phyloP scores from a whole-genome alignment of 108 stramenopile genomes.

The Licmophora abbreviata region DNA sequence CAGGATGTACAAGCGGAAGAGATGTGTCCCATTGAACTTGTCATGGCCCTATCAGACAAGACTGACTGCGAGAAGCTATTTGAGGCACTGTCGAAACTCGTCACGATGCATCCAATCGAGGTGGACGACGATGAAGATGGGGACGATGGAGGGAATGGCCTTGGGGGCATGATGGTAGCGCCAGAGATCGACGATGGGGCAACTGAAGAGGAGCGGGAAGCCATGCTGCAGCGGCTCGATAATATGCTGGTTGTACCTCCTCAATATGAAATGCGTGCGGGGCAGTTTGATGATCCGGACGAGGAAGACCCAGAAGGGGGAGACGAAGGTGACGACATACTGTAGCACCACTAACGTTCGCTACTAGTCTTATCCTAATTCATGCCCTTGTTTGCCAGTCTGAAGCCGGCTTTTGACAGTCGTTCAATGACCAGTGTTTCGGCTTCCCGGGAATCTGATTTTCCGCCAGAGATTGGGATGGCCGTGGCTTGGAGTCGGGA shows the following conservation, averaged over 20 bases:
- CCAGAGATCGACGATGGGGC: slow-evolving; percentile 28
- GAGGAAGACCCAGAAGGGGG: slow-evolving; percentile 7
- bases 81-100: slow-evolving; percentile 50
- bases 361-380: not conserved
- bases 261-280: slow-evolving; percentile 42
- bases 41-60: slow-evolving; percentile 27
- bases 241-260: slow-evolving; percentile 58
- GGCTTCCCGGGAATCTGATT: slow-evolving; percentile 47
- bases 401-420: not conserved
- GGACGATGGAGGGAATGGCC: slow-evolving; percentile 13
- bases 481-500: slow-evolving; percentile 24
- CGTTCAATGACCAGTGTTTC: slow-evolving; percentile 34
- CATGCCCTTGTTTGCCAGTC: not conserved
- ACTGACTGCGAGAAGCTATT: slow-evolving; percentile 46
- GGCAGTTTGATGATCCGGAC: slow-evolving; percentile 33
- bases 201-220: slow-evolving; percentile 30
- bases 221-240: slow-evolving; percentile 45
- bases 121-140: slow-evolving; percentile 34
- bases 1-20: not conserved
- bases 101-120: slow-evolving; percentile 45
- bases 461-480: slow-evolving; percentile 46
- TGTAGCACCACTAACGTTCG: slow-evolving; percentile 6
- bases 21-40: slow-evolving; percentile 42
- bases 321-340: slow-evolving; percentile 23
- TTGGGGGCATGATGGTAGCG: slow-evolving; percentile 19